These are phyloP conservation scores for Rickenella mellea DNA, from an alignment of 768 basidiomycete species.

Conservation along the genomic window DNA sequence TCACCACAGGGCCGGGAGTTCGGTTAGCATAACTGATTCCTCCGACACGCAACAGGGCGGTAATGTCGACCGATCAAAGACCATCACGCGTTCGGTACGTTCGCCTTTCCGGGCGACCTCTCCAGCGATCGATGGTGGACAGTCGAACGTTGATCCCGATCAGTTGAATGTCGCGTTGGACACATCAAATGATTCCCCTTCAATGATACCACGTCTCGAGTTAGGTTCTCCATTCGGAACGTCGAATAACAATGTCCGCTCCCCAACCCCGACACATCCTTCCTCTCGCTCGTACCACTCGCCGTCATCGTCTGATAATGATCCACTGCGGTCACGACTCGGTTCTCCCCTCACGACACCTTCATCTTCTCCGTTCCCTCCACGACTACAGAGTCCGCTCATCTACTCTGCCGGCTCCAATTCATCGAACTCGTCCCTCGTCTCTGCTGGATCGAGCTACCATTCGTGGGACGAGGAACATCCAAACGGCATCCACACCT, in stretches of 20 bases:
- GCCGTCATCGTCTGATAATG: conserved; percentile 36
- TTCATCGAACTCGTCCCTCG: conserved; percentile 72
- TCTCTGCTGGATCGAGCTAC: conserved; percentile 77
- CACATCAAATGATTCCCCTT: conserved; percentile 26
- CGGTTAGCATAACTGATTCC: conserved; percentile 16
- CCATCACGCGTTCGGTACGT: conserved; percentile 37
- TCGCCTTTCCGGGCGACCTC: conserved; percentile 55
- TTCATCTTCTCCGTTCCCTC: conserved; percentile 39
- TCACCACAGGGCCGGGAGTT: conserved; percentile 22
- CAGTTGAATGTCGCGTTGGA: background rate
- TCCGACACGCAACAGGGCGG: no score
- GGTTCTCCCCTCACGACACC: background rate
- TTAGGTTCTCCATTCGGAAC: conserved; percentile 35
- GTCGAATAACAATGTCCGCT: conserved; percentile 36
- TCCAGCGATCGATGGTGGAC: conserved; percentile 34
- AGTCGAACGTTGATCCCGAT: conserved; percentile 9
- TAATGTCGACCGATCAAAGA: conserved; percentile 31
- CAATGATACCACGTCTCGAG: conserved; percentile 42
- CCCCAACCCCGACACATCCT: conserved; percentile 60
- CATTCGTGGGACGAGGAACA: conserved; percentile 67
- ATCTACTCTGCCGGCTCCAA: conserved; percentile 55
- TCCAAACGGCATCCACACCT: conserved; percentile 42
- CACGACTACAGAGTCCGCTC: conserved; percentile 34
- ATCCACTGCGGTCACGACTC: conserved; percentile 12
- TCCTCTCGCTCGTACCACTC: conserved; percentile 44